A percentile compares a stretch with the other conserved stretches of the same genome.
Evolutionary conservation across 2,329 filamentous ascomycete genomes (phyloP).

Genomic region (Cordyceps cateniannulata): DNA sequence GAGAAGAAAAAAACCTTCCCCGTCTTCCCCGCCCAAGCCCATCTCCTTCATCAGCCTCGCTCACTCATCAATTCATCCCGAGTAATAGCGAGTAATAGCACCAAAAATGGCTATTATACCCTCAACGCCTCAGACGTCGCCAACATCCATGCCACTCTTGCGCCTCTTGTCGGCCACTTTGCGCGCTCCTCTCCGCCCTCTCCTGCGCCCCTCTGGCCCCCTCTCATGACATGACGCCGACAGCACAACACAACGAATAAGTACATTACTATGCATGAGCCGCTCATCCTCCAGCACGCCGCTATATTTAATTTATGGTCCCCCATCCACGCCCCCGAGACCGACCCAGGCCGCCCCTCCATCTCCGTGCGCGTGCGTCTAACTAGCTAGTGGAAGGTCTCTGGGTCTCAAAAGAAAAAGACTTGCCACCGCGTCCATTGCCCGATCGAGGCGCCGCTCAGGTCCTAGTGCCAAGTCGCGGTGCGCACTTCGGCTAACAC

Average conservation of each 20-base stretch:
- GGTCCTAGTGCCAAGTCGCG: not conserved
- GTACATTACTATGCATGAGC: not conserved
- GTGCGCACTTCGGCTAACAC: not conserved
- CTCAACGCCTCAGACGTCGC: not conserved
- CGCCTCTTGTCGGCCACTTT: no score
- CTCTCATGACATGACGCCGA: not conserved
- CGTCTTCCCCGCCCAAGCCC: not conserved
- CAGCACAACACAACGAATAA: not conserved
- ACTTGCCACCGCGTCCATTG: not conserved
- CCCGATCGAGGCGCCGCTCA: not conserved
- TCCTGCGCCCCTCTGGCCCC: not conserved
- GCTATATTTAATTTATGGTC: not conserved
- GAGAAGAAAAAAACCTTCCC: not conserved
- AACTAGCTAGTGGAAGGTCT: slow-evolving; percentile 7
- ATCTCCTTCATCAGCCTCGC: not conserved
- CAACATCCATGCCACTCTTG: not conserved
- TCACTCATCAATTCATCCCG: not conserved
- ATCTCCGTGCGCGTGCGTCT: slow-evolving; percentile 6
- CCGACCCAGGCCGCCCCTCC: not conserved
- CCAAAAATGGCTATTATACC: no score
- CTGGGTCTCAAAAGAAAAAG: not conserved
- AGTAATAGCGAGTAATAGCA: no score
- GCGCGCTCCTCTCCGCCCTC: no score
- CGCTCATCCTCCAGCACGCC: not conserved
- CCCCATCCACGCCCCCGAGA: not conserved